These are phyloP conservation scores for Penicillium brevicompactum DNA, from an alignment of 2,329 filamentous ascomycete species.

Conservation along the genomic window DNA sequence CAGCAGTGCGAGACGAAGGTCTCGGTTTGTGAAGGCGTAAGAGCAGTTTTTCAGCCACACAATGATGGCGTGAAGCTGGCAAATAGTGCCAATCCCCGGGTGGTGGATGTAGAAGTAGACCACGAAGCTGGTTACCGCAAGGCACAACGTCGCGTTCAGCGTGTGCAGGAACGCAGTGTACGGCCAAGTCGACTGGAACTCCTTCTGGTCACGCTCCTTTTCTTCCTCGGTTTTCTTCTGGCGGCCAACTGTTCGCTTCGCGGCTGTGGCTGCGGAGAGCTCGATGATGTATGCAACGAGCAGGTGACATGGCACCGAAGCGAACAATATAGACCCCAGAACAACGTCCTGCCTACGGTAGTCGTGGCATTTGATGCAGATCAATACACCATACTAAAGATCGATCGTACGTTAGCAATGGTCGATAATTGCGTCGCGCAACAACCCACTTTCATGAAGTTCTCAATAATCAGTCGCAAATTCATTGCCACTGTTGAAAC, in stretches of 20 bases:
- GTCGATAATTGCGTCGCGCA: not conserved
- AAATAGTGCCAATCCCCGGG: constrained; percentile 87
- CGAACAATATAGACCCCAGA: constrained; percentile 76
- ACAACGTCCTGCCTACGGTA: constrained; percentile 77
- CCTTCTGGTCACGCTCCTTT: constrained; percentile 60
- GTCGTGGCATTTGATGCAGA: constrained; percentile 88
- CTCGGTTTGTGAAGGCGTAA: constrained; percentile 94
- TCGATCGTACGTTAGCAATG: not conserved
- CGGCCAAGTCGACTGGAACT: constrained; percentile 76
- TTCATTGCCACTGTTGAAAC: constrained; percentile 76
- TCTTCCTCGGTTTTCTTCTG: constrained; percentile 60
- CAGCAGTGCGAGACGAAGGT: constrained; percentile 86
- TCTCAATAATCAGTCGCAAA: constrained; percentile 91
- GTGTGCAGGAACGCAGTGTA: constrained; percentile 78
- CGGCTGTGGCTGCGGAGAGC: constrained; percentile 76
- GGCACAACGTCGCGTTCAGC: constrained; percentile 78
- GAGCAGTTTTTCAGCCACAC: constrained; percentile 96
- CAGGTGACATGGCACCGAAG: constrained; percentile 86
- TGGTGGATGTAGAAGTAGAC: constrained; percentile 93
- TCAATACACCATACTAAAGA: constrained; percentile 83
- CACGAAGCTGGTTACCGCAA: constrained; percentile 77
- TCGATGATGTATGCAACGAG: constrained; percentile 91
- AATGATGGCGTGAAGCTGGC: constrained; percentile 87
- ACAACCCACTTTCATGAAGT: constrained; percentile 77
- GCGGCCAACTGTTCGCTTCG: constrained; percentile 66